Conservation (phyloP, 2,329 filamentous ascomycete genomes). For the Penicillium sp. region DNA sequence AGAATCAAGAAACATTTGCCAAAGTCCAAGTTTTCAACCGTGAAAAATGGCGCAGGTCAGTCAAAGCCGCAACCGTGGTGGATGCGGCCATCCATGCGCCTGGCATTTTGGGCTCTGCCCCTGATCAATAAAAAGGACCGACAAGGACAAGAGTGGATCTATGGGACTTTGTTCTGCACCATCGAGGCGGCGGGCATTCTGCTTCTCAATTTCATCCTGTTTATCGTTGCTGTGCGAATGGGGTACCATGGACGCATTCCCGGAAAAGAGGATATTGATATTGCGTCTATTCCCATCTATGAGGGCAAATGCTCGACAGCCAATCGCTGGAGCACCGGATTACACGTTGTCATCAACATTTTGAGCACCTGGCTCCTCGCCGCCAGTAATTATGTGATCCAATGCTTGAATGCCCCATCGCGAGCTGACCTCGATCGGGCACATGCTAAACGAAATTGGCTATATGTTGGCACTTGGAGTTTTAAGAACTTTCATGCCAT, state of each 20-base stretch:
- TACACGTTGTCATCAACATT: conserved; percentile 48
- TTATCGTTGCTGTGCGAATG: not conserved
- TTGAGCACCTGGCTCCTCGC: conserved; percentile 44
- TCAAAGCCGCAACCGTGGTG: no score
- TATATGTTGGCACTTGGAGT: conserved; percentile 43
- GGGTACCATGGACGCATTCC: not conserved
- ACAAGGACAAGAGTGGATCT: conserved; percentile 3
- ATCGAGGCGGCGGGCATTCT: not conserved
- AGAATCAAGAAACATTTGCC: no score
- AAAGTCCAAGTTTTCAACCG: no score
- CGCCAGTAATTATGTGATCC: conserved; percentile 50
- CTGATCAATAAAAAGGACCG: no score
- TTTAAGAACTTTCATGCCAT: conserved; percentile 22
- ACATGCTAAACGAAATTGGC: conserved; percentile 39
- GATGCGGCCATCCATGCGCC: no score
- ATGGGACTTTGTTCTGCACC: conserved; percentile 2
- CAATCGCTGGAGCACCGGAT: conserved; percentile 7
- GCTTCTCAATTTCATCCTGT: conserved; percentile 1
- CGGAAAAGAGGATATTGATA: not conserved
- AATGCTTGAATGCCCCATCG: conserved; percentile 48
- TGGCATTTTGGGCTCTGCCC: no score
- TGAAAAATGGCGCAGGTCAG: no score
- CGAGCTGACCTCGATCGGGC: conserved; percentile 46
- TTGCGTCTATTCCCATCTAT: conserved; percentile 1
- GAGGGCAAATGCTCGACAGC: conserved; percentile 5